Conservation (phyloP, 805 yeast genomes). For the Barnettozyma vustinii region DNA sequence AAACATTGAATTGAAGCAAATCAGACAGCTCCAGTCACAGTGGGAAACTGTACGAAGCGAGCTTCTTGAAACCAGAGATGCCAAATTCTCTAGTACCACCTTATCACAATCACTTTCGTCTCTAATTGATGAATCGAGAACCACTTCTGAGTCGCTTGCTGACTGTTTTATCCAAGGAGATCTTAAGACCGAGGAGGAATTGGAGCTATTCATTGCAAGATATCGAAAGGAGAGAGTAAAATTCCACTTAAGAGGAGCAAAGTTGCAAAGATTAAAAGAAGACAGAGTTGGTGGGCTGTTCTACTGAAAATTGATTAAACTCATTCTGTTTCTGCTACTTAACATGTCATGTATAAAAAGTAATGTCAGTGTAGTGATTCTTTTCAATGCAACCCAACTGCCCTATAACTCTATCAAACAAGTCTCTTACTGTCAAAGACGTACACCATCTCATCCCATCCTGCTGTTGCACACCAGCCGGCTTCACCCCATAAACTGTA, state of each 20-base stretch:
- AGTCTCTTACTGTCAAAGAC: conserved; percentile 56
- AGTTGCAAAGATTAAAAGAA: conserved; percentile 40
- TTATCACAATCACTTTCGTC: conserved; percentile 27
- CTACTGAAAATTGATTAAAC: not conserved
- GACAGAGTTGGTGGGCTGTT: conserved; percentile 21
- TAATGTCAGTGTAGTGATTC: not conserved
- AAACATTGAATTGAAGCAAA: conserved; percentile 8
- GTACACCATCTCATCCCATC: conserved; percentile 95
- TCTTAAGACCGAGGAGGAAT: conserved; percentile 27
- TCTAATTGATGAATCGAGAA: conserved; percentile 29
- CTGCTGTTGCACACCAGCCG: conserved; percentile 91
- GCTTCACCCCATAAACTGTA: conserved; percentile 97
- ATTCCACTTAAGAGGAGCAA: conserved; percentile 42
- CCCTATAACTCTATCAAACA: not conserved
- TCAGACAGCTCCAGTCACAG: conserved; percentile 15
- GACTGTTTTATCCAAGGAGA: conserved; percentile 25
- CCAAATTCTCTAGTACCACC: conserved; percentile 33
- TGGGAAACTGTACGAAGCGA: conserved; percentile 33
- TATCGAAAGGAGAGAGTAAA: conserved; percentile 37
- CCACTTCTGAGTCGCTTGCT: conserved; percentile 30
- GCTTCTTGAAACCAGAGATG: conserved; percentile 28
- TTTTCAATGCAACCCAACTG: not conserved
- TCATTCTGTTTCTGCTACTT: no score
- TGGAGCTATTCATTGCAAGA: conserved; percentile 33
- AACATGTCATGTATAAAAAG: not conserved